These are phyloP conservation scores for Chenopodium suecicum DNA, from an alignment of 148 eudicot genomes.

Conservation along the genomic window DNA sequence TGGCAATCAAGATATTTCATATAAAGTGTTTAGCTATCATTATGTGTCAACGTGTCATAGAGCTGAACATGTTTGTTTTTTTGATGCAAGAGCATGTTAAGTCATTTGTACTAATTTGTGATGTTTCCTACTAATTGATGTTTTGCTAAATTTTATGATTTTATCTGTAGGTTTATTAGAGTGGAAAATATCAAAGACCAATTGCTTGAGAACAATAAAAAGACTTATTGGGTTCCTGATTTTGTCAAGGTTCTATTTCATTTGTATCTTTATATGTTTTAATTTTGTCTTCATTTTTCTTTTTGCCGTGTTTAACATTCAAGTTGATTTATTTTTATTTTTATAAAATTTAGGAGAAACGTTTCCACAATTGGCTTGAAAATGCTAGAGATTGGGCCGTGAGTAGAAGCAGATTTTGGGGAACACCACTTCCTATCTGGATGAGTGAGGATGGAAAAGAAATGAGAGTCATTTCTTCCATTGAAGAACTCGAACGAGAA, in stretches of 20 bases:
- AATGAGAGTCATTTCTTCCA: conserved; percentile 64
- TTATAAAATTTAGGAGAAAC: conserved; percentile 59
- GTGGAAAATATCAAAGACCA: conserved; percentile 90
- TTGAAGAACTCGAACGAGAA: conserved; percentile 71
- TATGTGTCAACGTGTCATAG: background rate
- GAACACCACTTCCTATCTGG: conserved; percentile 97
- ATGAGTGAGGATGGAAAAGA: conserved; percentile 85
- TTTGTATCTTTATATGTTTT: background rate
- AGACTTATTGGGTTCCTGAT: conserved; percentile 96
- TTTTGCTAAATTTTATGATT: background rate
- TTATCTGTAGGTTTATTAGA: conserved; percentile 66
- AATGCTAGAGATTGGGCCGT: conserved; percentile 99
- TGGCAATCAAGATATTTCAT: background rate
- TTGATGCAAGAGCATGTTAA: background rate
- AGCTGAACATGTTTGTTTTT: conserved; percentile 3
- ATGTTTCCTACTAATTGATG: background rate
- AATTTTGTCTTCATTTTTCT: background rate
- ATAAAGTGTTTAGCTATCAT: background rate
- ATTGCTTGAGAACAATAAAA: conserved; percentile 79
- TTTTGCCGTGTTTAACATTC: background rate
- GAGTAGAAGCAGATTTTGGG: conserved; percentile 98
- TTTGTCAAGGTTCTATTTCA: conserved; percentile 71
- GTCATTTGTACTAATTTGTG: background rate
- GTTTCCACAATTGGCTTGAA: conserved; percentile 98
- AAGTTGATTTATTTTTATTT: background rate